These are phyloP conservation scores for Cucumis sativus DNA, from an alignment of 306 rosid genomes.

Conservation along the genomic window Cucumber_9930_V3 NC_026656.2:17864501-17865000, in stretches of 20 bases:
- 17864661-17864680: not conserved
- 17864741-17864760: conserved; percentile 1
- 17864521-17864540: not conserved
- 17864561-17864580: not conserved
- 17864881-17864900: not conserved
- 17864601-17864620: conserved; percentile 8
- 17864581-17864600: conserved; percentile 9
- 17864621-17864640: not conserved
- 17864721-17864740: not conserved
- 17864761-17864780: not conserved
- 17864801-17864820: not conserved
- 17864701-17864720: not conserved
- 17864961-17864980: too few species aligned
- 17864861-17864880: too few species aligned
- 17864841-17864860: not conserved
- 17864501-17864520: not conserved
- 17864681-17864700: too few species aligned
- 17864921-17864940: not conserved
- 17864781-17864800: not conserved
- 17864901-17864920: not conserved
- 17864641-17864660: not conserved
- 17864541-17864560: conserved; percentile 1
- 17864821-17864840: not conserved
- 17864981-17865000: too few species aligned
- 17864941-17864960: not conserved